Base-by-base conservation (phyloP, 2,329 filamentous ascomycete genomes). In the Thyridium curvatum region DNA sequence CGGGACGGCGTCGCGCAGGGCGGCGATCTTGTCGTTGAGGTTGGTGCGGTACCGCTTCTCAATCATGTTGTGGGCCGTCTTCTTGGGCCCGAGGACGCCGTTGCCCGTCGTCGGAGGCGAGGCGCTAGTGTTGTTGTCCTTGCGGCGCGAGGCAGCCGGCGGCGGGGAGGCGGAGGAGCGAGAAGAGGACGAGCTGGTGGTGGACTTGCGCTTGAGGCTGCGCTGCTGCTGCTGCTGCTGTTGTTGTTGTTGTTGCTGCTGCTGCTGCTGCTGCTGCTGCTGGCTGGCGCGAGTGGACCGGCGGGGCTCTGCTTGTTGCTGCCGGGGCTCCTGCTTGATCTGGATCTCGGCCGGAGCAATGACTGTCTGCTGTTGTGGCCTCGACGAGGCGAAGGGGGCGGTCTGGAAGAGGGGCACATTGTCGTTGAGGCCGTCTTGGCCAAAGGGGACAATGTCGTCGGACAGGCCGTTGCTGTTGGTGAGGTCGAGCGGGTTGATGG, bases 21-120 rank as follows among this genome's bases (percentile, higher is more conserved):
- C 82, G 14, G 83, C 73, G 51, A 91, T 90, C 63, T 89, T 90
- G 54, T 89, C 84, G 56, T 90, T 90, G 41, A 91, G 69, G 53
- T 91, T 91, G 38, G 82, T 87, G 48, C 86, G 80, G 61, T 90
- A 91, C 40, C 86, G 71, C 65, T 90, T 90, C 62, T 91, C 86
- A 47, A 90, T 88, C 62, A 90, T 84, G 62, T 89, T 90, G 64
- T 91, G 86, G 8, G 85, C 83, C 26, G 84, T 84, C 67, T 89
- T 90, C 66, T 87, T 89, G 17, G 53, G 58, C 6, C 21, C 21
- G 21, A 26, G 21, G 21, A 26, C 21, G 21, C 21, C 21, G 21
- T n/a, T n/a, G n/a, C 3, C 39, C 48, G 21, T 26, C 17, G 49
- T 44, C n/a, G 47, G 39, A 3, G 42, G 41, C 21, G 37, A 35